These are phyloP conservation scores for Triticum turgidum DNA, from an alignment of 176 grass and related monocot species.

Conservation along the genomic window DNA sequence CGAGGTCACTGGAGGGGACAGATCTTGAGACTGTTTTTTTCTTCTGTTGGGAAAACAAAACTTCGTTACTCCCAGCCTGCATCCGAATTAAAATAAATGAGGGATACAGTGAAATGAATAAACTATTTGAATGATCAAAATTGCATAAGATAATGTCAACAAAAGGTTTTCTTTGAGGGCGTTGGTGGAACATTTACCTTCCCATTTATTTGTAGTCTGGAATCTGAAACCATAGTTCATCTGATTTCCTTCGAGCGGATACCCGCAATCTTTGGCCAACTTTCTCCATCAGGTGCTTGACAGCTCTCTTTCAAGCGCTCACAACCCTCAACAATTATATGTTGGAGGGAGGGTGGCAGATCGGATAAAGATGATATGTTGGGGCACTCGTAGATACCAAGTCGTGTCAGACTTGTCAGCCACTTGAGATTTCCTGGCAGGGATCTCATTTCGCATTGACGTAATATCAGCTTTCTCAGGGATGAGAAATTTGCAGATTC, in stretches of 20 bases:
- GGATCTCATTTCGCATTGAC: rapidly evolving
- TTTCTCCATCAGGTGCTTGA: not conserved
- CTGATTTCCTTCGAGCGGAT: not conserved
- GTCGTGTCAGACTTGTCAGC: not conserved
- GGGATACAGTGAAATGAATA: not conserved
- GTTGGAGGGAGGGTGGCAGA: not conserved
- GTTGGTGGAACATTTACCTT: not conserved
- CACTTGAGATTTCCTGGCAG: not conserved
- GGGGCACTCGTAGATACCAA: rapidly evolving
- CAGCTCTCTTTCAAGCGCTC: not conserved
- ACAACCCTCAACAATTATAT: rapidly evolving
- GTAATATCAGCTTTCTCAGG: rapidly evolving
- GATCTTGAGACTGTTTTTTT: not conserved
- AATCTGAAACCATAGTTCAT: not conserved
- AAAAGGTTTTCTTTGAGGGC: not conserved
- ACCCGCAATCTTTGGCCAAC: not conserved
- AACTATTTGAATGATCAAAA: not conserved
- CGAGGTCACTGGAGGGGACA: not conserved
- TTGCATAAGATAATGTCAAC: not conserved
- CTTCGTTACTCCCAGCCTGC: not conserved
- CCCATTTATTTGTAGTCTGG: too few species aligned
- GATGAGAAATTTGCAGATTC: not conserved
- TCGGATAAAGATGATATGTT: slow-evolving; percentile 1
- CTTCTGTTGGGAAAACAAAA: not conserved
- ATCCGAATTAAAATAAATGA: not conserved